phyloP scores from a whole-genome alignment of 257 asterid species.

The Apocynum venetum region DNA sequence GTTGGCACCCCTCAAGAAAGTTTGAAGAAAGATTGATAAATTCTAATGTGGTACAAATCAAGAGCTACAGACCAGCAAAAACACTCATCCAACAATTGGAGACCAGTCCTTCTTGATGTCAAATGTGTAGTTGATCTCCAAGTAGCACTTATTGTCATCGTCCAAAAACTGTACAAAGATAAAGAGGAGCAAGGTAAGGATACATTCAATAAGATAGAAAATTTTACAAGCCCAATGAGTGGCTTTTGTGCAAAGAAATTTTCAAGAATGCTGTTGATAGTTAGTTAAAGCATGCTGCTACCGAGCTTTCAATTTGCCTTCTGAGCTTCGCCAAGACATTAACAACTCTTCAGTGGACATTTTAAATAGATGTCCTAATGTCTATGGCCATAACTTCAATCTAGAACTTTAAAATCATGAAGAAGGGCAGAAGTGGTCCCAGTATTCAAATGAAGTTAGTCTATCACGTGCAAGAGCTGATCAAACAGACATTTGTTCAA shows the following conservation, averaged over 20 bases:
- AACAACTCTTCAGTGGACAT: not conserved
- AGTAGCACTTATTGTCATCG: slow-evolving; percentile 82
- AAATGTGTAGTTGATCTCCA: slow-evolving; percentile 93
- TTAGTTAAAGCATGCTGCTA: too few relatives aligned
- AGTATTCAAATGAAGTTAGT: not conserved
- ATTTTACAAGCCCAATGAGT: not conserved
- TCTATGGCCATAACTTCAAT: not conserved
- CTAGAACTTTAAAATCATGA: slow-evolving; percentile 10
- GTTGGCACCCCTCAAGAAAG: slow-evolving; percentile 13
- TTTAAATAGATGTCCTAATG: not conserved
- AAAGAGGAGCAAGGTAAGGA: not conserved
- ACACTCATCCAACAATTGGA: slow-evolving; percentile 15
- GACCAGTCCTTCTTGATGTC: slow-evolving; percentile 96
- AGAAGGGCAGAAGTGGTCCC: slow-evolving; percentile 19
- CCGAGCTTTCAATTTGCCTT: not conserved
- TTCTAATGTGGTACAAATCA: slow-evolving; percentile 13
- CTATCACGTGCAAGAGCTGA: not conserved
- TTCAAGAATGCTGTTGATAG: not conserved
- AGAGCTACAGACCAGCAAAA: slow-evolving; percentile 6
- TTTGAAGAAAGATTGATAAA: slow-evolving; percentile 8
- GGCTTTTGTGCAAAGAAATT: not conserved
- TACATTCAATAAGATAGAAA: not conserved
- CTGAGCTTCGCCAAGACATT: not conserved
- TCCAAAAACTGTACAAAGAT: slow-evolving; percentile 66
- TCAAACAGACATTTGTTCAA: slow-evolving; percentile 4